Percentiles rank a stretch among this genome's conserved stretches.
These are phyloP conservation scores for Capronia epimyces DNA, from an alignment of 2,329 filamentous ascomycete genomes.

Conservation along the genomic window DNA sequence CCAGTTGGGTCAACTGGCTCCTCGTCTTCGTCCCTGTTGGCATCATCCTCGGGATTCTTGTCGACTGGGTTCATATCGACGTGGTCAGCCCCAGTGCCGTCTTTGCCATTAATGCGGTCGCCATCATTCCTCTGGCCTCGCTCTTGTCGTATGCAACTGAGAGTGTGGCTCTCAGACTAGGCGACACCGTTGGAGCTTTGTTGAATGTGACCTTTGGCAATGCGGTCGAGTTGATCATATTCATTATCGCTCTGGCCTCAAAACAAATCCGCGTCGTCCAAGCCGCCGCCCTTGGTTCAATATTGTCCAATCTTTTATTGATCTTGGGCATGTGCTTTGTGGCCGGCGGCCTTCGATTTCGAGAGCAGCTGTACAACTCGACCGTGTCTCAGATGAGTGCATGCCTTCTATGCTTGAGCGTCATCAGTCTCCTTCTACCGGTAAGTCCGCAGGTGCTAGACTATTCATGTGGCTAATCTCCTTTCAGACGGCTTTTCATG, in stretches of 20 bases:
- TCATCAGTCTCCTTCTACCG: constrained; percentile 80
- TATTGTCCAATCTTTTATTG: constrained; percentile 78
- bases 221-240: constrained; percentile 74
- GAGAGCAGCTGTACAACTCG: constrained; percentile 93
- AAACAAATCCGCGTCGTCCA: constrained; percentile 87
- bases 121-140: constrained; percentile 69
- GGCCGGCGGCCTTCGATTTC: constrained; percentile 75
- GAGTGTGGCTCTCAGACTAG: constrained; percentile 65
- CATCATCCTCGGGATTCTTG: constrained; percentile 36
- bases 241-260: constrained; percentile 72
- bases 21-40: constrained; percentile 41
- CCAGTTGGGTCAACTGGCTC: constrained; percentile 46
- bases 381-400: constrained; percentile 96
- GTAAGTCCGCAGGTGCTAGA: constrained; percentile 5
- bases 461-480: background rate
- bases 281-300: constrained; percentile 81
- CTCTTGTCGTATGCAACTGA: constrained; percentile 69
- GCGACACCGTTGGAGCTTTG: constrained; percentile 66
- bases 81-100: constrained; percentile 52
- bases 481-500: constrained; percentile 71
- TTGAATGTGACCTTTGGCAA: constrained; percentile 76
- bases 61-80: constrained; percentile 26
- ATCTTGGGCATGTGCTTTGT: constrained; percentile 92
- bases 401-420: constrained; percentile 81
- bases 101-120: constrained; percentile 69